phyloP scores from a whole-genome alignment of 2,329 filamentous ascomycete species.

The Ceratocystis diversiconidia region DNA sequence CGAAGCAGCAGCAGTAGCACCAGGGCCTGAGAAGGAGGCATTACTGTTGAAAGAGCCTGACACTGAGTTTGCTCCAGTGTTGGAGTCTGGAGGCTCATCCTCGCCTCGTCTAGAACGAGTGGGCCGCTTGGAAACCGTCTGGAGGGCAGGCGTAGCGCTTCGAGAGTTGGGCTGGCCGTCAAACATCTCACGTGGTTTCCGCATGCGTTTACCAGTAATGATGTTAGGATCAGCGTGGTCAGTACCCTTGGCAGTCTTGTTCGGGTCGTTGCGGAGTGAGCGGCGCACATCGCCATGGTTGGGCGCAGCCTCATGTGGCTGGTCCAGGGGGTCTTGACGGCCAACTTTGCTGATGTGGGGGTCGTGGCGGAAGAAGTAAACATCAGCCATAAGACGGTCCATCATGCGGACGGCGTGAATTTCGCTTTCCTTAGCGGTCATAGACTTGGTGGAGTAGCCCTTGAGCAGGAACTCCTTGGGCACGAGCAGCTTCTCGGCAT shows the following conservation, averaged over 20 bases:
- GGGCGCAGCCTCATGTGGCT: slow-evolving; percentile 25
- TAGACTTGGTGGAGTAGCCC: slow-evolving; percentile 35
- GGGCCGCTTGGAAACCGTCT: slow-evolving; percentile 18
- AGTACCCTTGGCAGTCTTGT: slow-evolving; percentile 44
- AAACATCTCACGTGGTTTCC: slow-evolving; percentile 37
- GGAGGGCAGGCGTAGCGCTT: slow-evolving; percentile 34
- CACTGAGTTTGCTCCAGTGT: slow-evolving; percentile 22
- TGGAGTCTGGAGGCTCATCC: slow-evolving; percentile 24
- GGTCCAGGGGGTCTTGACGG: slow-evolving; percentile 42
- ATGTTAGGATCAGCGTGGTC: slow-evolving; percentile 36
- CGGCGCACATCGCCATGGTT: slow-evolving; percentile 39
- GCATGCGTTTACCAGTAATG: slow-evolving; percentile 38
- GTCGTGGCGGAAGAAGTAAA: slow-evolving; percentile 49
- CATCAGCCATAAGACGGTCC: slow-evolving; percentile 43
- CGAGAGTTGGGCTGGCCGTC: slow-evolving; percentile 36
- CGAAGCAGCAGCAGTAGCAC: neutral
- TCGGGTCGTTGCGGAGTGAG: slow-evolving; percentile 42
- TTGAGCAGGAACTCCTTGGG: slow-evolving; percentile 28
- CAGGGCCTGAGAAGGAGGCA: slow-evolving; percentile 10
- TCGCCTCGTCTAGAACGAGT: slow-evolving; percentile 24
- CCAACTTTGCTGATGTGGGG: slow-evolving; percentile 43
- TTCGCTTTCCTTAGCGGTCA: slow-evolving; percentile 32
- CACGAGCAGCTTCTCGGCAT: slow-evolving; percentile 28
- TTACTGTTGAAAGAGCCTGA: slow-evolving; percentile 27
- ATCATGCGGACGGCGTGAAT: slow-evolving; percentile 37